phyloP scores from a whole-genome alignment of 2,329 filamentous ascomycete genomes.

The Ceratocystiopsis minuta region DNA sequence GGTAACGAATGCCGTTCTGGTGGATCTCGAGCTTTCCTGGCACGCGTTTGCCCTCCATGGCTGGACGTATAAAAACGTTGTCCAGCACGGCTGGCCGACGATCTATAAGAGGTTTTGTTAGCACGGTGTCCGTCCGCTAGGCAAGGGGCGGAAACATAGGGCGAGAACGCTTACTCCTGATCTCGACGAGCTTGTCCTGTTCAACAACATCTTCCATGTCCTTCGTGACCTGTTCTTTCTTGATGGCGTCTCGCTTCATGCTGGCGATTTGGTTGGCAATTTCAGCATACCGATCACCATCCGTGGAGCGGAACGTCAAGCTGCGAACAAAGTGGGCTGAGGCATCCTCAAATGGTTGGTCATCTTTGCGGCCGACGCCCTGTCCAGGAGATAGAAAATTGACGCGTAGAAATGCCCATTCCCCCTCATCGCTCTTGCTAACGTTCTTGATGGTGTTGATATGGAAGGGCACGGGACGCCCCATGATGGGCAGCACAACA shows the following conservation, averaged over 20 bases:
- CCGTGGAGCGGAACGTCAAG: slow-evolving; percentile 81
- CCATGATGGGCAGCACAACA: slow-evolving; percentile 90
- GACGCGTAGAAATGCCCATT: slow-evolving; percentile 85
- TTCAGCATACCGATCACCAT: slow-evolving; percentile 74
- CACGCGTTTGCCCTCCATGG: slow-evolving; percentile 91
- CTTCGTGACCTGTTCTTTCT: slow-evolving; percentile 96
- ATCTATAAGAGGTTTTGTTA: slow-evolving; percentile 33
- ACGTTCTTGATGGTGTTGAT: slow-evolving; percentile 98
- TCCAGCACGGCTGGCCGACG: slow-evolving; percentile 79
- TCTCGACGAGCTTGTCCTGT: slow-evolving; percentile 91
- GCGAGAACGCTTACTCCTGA: slow-evolving; percentile 53
- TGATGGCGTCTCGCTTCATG: slow-evolving; percentile 80
- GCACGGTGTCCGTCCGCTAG: background rate
- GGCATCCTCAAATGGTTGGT: slow-evolving; percentile 93
- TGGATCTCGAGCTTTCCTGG: slow-evolving; percentile 94
- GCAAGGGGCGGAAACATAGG: too few species aligned
- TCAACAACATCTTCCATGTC: slow-evolving; percentile 98
- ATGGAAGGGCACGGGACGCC: slow-evolving; percentile 90
- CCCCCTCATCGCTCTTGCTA: slow-evolving; percentile 90
- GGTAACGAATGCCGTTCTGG: slow-evolving; percentile 94
- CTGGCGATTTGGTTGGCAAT: slow-evolving; percentile 89
- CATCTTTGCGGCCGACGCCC: slow-evolving; percentile 90
- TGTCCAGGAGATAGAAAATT: slow-evolving; percentile 96
- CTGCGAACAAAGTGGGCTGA: slow-evolving; percentile 91
- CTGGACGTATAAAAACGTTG: slow-evolving; percentile 88